Base-by-base conservation (phyloP, 139 green algal species). In the Axilococcus clingmanii region DNA sequence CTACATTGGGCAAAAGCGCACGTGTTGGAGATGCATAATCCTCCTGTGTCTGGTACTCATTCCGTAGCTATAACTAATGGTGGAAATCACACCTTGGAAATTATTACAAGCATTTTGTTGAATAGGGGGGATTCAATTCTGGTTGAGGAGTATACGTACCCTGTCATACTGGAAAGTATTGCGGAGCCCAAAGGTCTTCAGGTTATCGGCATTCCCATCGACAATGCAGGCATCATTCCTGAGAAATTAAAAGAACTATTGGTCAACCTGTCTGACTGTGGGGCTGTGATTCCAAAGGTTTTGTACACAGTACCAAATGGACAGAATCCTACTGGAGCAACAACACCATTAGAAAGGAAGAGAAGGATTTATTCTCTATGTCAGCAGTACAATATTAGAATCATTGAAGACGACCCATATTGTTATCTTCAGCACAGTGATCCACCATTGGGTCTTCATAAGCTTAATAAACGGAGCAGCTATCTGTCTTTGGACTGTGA, bases 401-500 rank as follows among this genome's bases (percentile, higher is more conserved):
- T 94, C 28, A 9, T 94, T 11, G 84, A 94, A 64, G 84, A 94
- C 43, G 84, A 94, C 57, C 81, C 84, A 4, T 94, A 91, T 69
- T 82, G 59, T 58, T 88, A 77, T 65, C 72, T 94, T 5, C 74
- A 86, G 55, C 84, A 68, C 46, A 35, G 40, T 9, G 25, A 46
- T 15, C 14, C 20, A 9, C 12, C 12, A 6, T 16, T 16, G 8
- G 49, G 49, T 20, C 6, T 43, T 4, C 6, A 8, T n/a, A 33
- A n/a, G 19, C 25, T 51, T 16, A 16, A n/a, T n/a, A n/a, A 17
- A n/a, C 35, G 25, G 15, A 16, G 20, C n/a, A n/a, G n/a, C n/a
- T 33, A 23, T 20, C 24, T 34, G 5, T 27, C 44, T 20, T 34
- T 36, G 24, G 84, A 91, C 46, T 51, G 29, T 4, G 72, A 85